phyloP scores from a whole-genome alignment of 306 rosid species.

The Begonia peltatifolia region DNA sequence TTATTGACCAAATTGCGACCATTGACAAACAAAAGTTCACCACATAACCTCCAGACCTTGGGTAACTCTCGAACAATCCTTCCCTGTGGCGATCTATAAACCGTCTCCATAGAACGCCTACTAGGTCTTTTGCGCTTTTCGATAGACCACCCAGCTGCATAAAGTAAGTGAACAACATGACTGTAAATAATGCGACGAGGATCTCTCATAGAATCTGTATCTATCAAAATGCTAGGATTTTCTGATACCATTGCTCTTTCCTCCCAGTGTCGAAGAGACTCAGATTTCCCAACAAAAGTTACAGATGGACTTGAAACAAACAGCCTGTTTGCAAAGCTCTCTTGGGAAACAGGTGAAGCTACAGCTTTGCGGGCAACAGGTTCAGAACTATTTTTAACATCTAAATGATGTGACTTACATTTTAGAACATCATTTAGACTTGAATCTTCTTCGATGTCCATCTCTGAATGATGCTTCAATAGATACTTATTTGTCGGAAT shows the following conservation, averaged over 20 bases:
- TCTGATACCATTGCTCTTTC: conserved; percentile 25
- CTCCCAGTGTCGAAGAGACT: conserved; percentile 35
- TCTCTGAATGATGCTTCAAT: conserved; percentile 32
- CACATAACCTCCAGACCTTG: conserved; percentile 81
- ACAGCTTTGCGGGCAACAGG: conserved; percentile 26
- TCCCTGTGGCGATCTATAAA: conserved; percentile 78
- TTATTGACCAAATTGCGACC: conserved; percentile 19
- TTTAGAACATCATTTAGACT: conserved; percentile 16
- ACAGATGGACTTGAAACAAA: conserved; percentile 35
- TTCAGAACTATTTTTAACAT: conserved; percentile 37
- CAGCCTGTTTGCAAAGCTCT: conserved; percentile 66
- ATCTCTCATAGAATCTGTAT: conserved; percentile 30
- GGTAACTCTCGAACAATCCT: conserved; percentile 58
- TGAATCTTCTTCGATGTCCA: conserved; percentile 21
- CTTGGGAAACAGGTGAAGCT: conserved; percentile 86
- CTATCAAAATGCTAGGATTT: conserved; percentile 20
- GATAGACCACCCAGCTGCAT: conserved; percentile 64
- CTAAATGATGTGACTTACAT: conserved; percentile 19
- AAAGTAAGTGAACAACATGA: conserved; percentile 38
- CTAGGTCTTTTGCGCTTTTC: conserved; percentile 67
- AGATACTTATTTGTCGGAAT: conserved; percentile 28
- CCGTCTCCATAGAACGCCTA: conserved; percentile 47
- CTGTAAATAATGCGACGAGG: conserved; percentile 54
- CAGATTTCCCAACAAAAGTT: conserved; percentile 28
- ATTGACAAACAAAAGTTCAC: conserved; percentile 51